Evolutionary conservation across 805 yeast genomes (phyloP).

Genomic region (Starmerella apicola): DNA sequence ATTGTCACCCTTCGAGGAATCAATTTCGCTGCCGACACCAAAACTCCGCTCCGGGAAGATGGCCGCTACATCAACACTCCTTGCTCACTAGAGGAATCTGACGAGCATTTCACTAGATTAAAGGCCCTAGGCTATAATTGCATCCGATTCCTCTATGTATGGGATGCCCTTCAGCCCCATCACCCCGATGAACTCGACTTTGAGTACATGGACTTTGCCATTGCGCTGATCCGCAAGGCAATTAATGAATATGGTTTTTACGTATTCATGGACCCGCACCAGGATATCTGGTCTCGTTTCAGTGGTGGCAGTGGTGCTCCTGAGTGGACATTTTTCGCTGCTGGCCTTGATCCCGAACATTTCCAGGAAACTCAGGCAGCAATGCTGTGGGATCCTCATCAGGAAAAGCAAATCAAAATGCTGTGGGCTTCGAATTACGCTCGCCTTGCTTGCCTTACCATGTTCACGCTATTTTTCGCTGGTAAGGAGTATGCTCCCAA

Average conservation of each 20-base stretch:
- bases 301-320: slow-evolving; percentile 95
- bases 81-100: slow-evolving; percentile 61
- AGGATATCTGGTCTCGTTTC: slow-evolving; percentile 84
- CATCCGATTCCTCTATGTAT: slow-evolving; percentile 63
- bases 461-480: slow-evolving; percentile 78
- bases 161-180: slow-evolving; percentile 84
- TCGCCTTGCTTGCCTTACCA: slow-evolving; percentile 60
- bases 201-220: slow-evolving; percentile 59
- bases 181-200: slow-evolving; percentile 78
- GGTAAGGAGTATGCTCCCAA: slow-evolving; percentile 69
- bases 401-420: slow-evolving; percentile 44
- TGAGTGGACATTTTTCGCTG: slow-evolving; percentile 82
- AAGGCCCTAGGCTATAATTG: slow-evolving; percentile 73
- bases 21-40: slow-evolving; percentile 63
- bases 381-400: slow-evolving; percentile 48
- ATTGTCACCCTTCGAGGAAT: slow-evolving; percentile 59
- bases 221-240: slow-evolving; percentile 47
- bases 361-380: slow-evolving; percentile 71
- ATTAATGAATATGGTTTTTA: slow-evolving; percentile 50
- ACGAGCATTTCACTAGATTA: slow-evolving; percentile 52
- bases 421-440: slow-evolving; percentile 81
- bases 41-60: slow-evolving; percentile 40
- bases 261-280: slow-evolving; percentile 79
- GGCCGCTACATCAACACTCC: slow-evolving; percentile 74
- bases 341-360: slow-evolving; percentile 61